phyloP scores from a whole-genome alignment of 2,329 filamentous ascomycete genomes.

The Apiospora malaysiana region DNA sequence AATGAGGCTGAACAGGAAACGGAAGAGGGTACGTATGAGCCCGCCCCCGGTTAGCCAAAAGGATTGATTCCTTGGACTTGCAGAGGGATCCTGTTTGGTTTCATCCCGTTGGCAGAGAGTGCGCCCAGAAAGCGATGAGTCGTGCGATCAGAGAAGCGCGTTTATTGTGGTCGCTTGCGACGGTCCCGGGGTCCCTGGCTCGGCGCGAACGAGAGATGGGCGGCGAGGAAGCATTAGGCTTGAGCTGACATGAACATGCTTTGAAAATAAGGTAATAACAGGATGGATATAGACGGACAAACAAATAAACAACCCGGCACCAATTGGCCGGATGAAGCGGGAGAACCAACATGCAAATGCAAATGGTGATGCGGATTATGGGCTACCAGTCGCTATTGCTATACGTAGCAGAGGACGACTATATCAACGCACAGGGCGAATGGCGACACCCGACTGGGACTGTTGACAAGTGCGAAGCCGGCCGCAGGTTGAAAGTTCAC shows the following conservation, averaged over 20 bases:
- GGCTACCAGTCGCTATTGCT: not conserved
- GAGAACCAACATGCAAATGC: not conserved
- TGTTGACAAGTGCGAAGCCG: slow-evolving; percentile 10
- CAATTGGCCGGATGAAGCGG: slow-evolving; percentile 8
- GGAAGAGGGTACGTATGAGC: not conserved
- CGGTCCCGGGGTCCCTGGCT: slow-evolving; percentile 15
- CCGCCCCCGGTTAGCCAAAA: not conserved
- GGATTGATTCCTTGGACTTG: slow-evolving; percentile 14
- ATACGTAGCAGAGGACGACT: not conserved
- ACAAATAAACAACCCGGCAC: slow-evolving; percentile 9
- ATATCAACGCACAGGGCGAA: slow-evolving; percentile 13
- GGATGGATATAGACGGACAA: not conserved
- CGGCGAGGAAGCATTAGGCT: slow-evolving; percentile 1
- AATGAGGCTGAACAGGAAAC: slow-evolving; percentile 18
- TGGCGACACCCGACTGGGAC: not conserved
- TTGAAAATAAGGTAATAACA: slow-evolving; percentile 2
- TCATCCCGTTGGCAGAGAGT: not conserved
- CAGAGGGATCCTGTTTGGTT: slow-evolving; percentile 12
- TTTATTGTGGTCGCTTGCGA: slow-evolving; percentile 6
- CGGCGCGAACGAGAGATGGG: slow-evolving; percentile 8
- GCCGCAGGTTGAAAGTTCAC: not conserved
- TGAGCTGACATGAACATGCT: slow-evolving; percentile 8
- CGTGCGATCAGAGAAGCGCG: slow-evolving; percentile 2
- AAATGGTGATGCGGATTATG: not conserved
- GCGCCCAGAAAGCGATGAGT: slow-evolving; percentile 2